A percentile compares a stretch with the other conserved stretches of the same genome.
These are phyloP conservation scores for Paecilomyces variotii DNA, from an alignment of 2,329 filamentous ascomycete genomes.

Conservation along the genomic window DNA sequence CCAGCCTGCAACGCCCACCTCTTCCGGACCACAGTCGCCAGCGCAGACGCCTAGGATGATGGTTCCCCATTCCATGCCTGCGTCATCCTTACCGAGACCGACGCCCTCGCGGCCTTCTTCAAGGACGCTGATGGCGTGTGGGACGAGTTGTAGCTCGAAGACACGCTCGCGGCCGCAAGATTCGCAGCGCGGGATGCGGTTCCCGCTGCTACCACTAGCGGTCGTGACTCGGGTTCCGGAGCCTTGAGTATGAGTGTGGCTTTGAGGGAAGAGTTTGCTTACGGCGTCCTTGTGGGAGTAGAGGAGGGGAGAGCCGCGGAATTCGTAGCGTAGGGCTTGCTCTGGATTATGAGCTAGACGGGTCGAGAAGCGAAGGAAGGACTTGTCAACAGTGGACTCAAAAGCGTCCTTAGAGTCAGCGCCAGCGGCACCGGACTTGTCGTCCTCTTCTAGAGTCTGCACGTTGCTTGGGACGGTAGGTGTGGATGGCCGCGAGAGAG, in stretches of 20 bases:
- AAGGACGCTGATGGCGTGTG: conserved; percentile 80
- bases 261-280: conserved; percentile 53
- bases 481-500: conserved; percentile 53
- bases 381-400: conserved; percentile 65
- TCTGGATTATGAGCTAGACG: conserved; percentile 72
- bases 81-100: conserved; percentile 54
- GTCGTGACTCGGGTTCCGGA: conserved; percentile 1
- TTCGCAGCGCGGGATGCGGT: conserved; percentile 62
- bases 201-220: conserved; percentile 8
- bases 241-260: conserved; percentile 11
- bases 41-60: conserved; percentile 79
- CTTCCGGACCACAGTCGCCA: conserved; percentile 63
- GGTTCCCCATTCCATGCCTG: conserved; percentile 96
- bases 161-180: conserved; percentile 67
- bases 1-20: conserved; percentile 62
- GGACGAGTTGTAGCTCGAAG: conserved; percentile 89
- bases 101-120: conserved; percentile 60
- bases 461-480: conserved; percentile 43
- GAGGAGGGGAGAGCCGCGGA: conserved; percentile 62
- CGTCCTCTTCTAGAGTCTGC: conserved; percentile 30
- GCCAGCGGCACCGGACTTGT: conserved; percentile 21
- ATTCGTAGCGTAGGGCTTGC: conserved; percentile 75
- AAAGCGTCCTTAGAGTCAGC: conserved; percentile 59
- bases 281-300: conserved; percentile 72
- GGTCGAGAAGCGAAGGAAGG: conserved; percentile 75